Evolutionary conservation across 768 basidiomycete genomes (phyloP).

Genomic region (Suillus plorans): DNA sequence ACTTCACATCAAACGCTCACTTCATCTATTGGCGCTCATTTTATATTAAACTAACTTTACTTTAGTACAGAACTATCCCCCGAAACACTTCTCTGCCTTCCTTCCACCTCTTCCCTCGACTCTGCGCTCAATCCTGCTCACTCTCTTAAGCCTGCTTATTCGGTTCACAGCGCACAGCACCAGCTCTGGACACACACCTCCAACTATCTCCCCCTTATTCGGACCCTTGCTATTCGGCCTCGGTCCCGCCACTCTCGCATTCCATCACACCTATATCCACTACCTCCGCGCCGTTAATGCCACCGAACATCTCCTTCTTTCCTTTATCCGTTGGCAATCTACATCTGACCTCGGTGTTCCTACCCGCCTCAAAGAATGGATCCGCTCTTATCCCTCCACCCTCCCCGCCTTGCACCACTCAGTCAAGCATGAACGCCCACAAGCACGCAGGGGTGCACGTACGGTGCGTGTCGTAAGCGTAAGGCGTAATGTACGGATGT

Average conservation of each 20-base stretch:
- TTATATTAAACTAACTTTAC: slow-evolving; percentile 7
- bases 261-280: slow-evolving; percentile 58
- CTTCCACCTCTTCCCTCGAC: slow-evolving; percentile 52
- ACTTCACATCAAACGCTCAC: slow-evolving; percentile 5
- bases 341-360: slow-evolving; percentile 61
- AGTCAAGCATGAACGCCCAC: slow-evolving; percentile 49
- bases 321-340: slow-evolving; percentile 79
- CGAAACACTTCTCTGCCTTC: slow-evolving; percentile 71
- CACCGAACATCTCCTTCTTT: slow-evolving; percentile 89
- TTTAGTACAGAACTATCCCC: slow-evolving; percentile 61
- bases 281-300: slow-evolving; percentile 85
- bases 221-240: slow-evolving; percentile 89
- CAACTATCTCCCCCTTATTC: slow-evolving; percentile 86
- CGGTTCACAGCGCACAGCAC: slow-evolving; percentile 83
- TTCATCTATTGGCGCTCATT: not conserved
- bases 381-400: slow-evolving; percentile 84
- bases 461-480: slow-evolving; percentile 78
- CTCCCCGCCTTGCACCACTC: slow-evolving; percentile 58
- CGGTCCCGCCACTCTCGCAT: slow-evolving; percentile 47
- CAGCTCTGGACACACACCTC: slow-evolving; percentile 87
- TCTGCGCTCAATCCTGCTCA: slow-evolving; percentile 59
- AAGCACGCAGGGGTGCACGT: slow-evolving; percentile 73
- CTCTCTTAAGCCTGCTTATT: slow-evolving; percentile 77
- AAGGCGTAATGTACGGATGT: slow-evolving; percentile 81
- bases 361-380: slow-evolving; percentile 86